Conservation (phyloP, 106 monocot genomes). For the Dioscorea zingiberensis region DNA sequence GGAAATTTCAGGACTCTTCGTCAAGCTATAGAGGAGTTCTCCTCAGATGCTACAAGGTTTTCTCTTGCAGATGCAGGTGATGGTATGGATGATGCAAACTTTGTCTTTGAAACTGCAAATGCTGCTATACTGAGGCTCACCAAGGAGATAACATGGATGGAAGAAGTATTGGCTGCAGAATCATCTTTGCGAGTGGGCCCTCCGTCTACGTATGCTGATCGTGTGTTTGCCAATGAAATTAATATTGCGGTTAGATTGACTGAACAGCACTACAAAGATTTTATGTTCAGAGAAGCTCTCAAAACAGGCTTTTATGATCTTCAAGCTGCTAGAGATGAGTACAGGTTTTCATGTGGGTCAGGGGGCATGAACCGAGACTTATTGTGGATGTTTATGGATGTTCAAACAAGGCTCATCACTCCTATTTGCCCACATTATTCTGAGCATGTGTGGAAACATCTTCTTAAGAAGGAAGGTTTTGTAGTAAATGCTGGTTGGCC, state of each 20-base stretch:
- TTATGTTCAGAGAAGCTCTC: slow-evolving; percentile 82
- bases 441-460: slow-evolving; percentile 68
- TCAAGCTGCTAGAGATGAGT: slow-evolving; percentile 84
- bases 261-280: slow-evolving; percentile 52
- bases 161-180: slow-evolving; percentile 65
- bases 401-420: slow-evolving; percentile 67
- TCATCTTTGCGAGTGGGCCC: slow-evolving; percentile 42
- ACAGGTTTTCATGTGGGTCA: slow-evolving; percentile 74
- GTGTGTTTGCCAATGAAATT: slow-evolving; percentile 78
- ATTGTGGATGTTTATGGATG: slow-evolving; percentile 71
- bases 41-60: slow-evolving; percentile 82
- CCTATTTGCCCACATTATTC: slow-evolving; percentile 89
- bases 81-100: slow-evolving; percentile 92
- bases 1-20: slow-evolving; percentile 83
- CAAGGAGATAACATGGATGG: slow-evolving; percentile 88
- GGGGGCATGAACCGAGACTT: slow-evolving; percentile 72
- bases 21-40: slow-evolving; percentile 78
- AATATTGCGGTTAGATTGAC: slow-evolving; percentile 54
- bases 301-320: slow-evolving; percentile 89
- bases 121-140: slow-evolving; percentile 81
- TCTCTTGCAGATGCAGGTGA: slow-evolving; percentile 89
- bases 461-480: slow-evolving; percentile 59
- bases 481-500: slow-evolving; percentile 77
- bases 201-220: slow-evolving; percentile 63
- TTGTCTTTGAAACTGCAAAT: slow-evolving; percentile 89